Evolutionary conservation across 352 stramenopile species (phyloP).

Genomic region (Phytophthora crassamura): DNA sequence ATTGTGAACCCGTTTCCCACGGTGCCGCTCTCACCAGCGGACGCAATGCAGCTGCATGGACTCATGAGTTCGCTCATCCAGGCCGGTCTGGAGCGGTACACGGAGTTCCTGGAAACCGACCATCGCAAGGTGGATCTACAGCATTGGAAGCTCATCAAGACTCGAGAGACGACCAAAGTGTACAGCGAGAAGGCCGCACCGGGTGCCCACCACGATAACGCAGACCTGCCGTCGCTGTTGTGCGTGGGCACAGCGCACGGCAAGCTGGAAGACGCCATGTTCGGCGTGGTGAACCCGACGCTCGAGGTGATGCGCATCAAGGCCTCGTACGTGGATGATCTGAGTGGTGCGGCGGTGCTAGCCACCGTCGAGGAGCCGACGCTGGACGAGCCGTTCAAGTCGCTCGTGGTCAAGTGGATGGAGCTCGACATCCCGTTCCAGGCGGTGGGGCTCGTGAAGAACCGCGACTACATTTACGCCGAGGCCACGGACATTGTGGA

Average conservation of each 20-base stretch:
- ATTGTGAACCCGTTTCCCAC: slow-evolving; percentile 41
- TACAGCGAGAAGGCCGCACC: slow-evolving; percentile 31
- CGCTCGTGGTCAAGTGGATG: slow-evolving; percentile 44
- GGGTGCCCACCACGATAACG: slow-evolving; percentile 6
- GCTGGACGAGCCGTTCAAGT: slow-evolving; percentile 49
- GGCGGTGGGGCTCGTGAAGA: slow-evolving; percentile 41
- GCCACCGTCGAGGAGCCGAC: slow-evolving; percentile 48
- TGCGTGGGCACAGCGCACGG: slow-evolving; percentile 31
- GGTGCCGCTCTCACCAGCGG: slow-evolving; percentile 20
- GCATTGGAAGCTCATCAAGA: slow-evolving; percentile 40
- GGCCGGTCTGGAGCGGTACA: slow-evolving; percentile 28
- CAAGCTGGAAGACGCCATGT: slow-evolving; percentile 43
- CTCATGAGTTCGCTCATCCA: slow-evolving; percentile 34
- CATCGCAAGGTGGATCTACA: slow-evolving; percentile 33
- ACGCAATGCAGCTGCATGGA: slow-evolving; percentile 31
- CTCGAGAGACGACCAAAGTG: slow-evolving; percentile 29
- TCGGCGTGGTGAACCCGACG: slow-evolving; percentile 42
- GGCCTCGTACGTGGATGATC: slow-evolving; percentile 46
- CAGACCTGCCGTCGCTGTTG: slow-evolving; percentile 39
- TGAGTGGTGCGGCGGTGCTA: slow-evolving; percentile 46
- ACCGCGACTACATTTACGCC: slow-evolving; percentile 54
- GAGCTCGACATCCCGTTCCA: slow-evolving; percentile 38
- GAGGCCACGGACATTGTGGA: slow-evolving; percentile 52
- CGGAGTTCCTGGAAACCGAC: slow-evolving; percentile 37
- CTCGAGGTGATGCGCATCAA: slow-evolving; percentile 42